A percentile compares a stretch with the other conserved stretches of the same genome.
Evolutionary conservation across 2,329 filamentous ascomycete genomes (phyloP).

Genomic region (Aspergillus phoenicis): DNA sequence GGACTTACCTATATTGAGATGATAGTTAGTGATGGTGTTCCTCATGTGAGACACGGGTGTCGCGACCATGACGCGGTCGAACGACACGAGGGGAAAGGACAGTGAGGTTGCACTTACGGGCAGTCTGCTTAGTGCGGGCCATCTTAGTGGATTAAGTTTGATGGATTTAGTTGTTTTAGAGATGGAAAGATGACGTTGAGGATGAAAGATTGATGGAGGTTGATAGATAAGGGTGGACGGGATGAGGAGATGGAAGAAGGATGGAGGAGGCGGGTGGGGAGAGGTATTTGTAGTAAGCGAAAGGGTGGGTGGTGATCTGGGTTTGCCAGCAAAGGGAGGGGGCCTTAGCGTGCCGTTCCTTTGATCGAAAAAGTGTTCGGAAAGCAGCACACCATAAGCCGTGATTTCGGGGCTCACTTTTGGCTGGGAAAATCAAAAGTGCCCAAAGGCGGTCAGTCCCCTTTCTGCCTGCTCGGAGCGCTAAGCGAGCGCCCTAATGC

Average conservation of each 20-base stretch:
- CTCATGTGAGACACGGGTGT: slow-evolving; percentile 17
- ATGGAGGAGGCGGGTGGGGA: slow-evolving; percentile 44
- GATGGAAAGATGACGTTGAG: slow-evolving; percentile 34
- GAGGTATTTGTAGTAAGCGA: slow-evolving; percentile 45
- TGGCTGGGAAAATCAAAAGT: slow-evolving; percentile 32
- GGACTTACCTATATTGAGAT: slow-evolving; percentile 63
- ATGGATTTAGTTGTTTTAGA: slow-evolving; percentile 30
- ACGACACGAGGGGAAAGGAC: slow-evolving; percentile 21
- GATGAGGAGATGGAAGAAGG: slow-evolving; percentile 39
- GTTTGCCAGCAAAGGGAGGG: slow-evolving; percentile 28
- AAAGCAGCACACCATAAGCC: slow-evolving; percentile 38
- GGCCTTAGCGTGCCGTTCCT: slow-evolving; percentile 31
- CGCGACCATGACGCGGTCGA: slow-evolving; percentile 23
- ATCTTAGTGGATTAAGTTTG: slow-evolving; percentile 41
- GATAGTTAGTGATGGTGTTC: slow-evolving; percentile 30
- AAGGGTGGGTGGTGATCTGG: slow-evolving; percentile 40
- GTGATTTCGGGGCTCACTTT: slow-evolving; percentile 33
- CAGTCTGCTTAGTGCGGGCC: slow-evolving; percentile 58
- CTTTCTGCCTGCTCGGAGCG: slow-evolving; percentile 15
- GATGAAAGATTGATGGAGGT: slow-evolving; percentile 33
- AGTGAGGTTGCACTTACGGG: slow-evolving; percentile 47
- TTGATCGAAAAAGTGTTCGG: slow-evolving; percentile 36
- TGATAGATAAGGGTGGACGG: slow-evolving; percentile 22
- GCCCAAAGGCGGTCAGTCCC: slow-evolving; percentile 20
- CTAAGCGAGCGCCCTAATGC: slow-evolving; percentile 37